phyloP scores from a whole-genome alignment of 2,329 filamentous ascomycete species.

The Penicillium sp. region DNA sequence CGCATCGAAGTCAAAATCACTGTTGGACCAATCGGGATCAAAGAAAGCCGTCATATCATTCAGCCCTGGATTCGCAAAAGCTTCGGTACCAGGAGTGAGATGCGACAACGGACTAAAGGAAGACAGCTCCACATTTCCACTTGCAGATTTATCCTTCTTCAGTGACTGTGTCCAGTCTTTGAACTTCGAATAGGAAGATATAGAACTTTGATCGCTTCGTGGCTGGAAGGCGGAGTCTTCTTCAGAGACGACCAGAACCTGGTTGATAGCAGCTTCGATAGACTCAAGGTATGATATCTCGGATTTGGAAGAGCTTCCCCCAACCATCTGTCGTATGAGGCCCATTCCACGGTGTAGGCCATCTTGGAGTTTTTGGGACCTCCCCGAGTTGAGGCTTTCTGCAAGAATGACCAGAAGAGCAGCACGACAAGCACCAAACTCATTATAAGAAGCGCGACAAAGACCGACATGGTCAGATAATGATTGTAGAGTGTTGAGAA shows the following conservation, averaged over 20 bases:
- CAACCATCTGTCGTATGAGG: slow-evolving; percentile 53
- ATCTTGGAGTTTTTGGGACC: slow-evolving; percentile 41
- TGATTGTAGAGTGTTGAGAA: slow-evolving; percentile 49
- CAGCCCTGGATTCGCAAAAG: slow-evolving; percentile 1
- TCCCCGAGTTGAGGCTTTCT: slow-evolving; percentile 35
- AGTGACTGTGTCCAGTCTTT: slow-evolving; percentile 43
- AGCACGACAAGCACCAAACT: slow-evolving; percentile 55
- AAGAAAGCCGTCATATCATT: slow-evolving; percentile 10
- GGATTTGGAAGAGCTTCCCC: slow-evolving; percentile 51
- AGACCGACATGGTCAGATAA: slow-evolving; percentile 51
- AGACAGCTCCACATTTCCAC: slow-evolving; percentile 9
- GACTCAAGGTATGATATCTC: slow-evolving; percentile 53
- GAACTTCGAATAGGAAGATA: slow-evolving; percentile 51
- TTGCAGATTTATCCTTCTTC: slow-evolving; percentile 11
- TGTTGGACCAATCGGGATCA: slow-evolving; percentile 10
- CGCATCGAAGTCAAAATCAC: slow-evolving; percentile 7
- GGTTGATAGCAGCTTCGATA: slow-evolving; percentile 47
- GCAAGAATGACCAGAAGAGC: slow-evolving; percentile 51
- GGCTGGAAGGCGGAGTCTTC: slow-evolving; percentile 11
- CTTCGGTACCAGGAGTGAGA: slow-evolving; percentile 5
- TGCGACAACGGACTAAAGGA: slow-evolving; percentile 16
- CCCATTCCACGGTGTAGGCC: slow-evolving; percentile 49
- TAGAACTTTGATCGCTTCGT: slow-evolving; percentile 27
- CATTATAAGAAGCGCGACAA: slow-evolving; percentile 54
- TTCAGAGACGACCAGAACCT: slow-evolving; percentile 44